Base-by-base conservation (phyloP, 1,139 yeast species). In the Yamadazyma blattariae region DNA sequence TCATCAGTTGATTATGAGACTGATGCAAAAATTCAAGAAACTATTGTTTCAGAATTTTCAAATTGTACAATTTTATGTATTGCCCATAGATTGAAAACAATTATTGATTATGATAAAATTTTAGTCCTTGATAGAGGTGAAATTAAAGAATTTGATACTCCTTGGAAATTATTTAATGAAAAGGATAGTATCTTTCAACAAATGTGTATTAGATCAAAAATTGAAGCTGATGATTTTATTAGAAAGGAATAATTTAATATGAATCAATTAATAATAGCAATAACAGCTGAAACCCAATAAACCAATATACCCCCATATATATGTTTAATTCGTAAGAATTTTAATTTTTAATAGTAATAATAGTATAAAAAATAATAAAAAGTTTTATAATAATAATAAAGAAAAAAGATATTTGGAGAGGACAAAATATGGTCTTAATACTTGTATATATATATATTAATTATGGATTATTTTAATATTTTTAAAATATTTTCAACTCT, bases 1-100 rank as follows among this genome's bases (percentile, higher is more conserved):
- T 71, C 79, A 1, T 70, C 77, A 17, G 80, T 74, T 32, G 80
- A 75, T 52, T 74, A 71, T 46, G 77, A 71, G 47, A 75, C 81
- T 3, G 80, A 74, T 48, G 53, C 69, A 13, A 70, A 61, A 46
- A 74, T 74, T 39, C 80, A 74, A 47, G 49, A 54, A 7, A 73
- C 79, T 9, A 41, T 47, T 18, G 38, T 27, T 4, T 35, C 33
- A 15, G 49, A 47, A 26, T 47, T 47, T 30, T 23, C 20, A 3
- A 23, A 41, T 27, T 47, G 52, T 34, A 47, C 50, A 3, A 46
- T 45, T 17, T 41, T 49, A 21, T 41, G 48, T 32, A 38, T 47
- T 30, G 51, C 51, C 19, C 51, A 47, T 34, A 41, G 51, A 34
- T 40, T 47, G 29, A 45, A 47, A 29, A 47, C 48, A 5, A 44